Conservation (phyloP, 768 basidiomycete species). For the Trametes coccinea region DNA sequence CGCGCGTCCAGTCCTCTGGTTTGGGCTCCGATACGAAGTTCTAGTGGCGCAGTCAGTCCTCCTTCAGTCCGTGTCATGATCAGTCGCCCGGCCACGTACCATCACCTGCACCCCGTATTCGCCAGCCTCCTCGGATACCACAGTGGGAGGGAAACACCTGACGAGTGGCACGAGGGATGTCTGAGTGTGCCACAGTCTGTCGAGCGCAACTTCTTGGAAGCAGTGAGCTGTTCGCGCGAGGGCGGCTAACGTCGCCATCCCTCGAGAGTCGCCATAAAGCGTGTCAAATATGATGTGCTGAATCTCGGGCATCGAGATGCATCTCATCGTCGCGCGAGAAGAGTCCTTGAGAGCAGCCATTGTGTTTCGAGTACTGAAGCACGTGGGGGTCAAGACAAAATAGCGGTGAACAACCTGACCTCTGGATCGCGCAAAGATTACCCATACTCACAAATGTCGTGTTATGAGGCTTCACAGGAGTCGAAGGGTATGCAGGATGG, state of each 20-base stretch:
- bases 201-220: constrained; percentile 16
- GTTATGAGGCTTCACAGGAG: no score
- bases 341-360: neutral
- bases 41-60: neutral
- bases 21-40: neutral
- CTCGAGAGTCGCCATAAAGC: neutral
- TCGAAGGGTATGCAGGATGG: no score
- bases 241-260: neutral
- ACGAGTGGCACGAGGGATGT: constrained; percentile 5
- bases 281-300: constrained; percentile 10
- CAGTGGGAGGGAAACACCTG: constrained; percentile 9
- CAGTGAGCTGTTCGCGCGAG: constrained; percentile 14
- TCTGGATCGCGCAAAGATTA: no score
- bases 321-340: neutral
- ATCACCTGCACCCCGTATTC: neutral
- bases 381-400: no score
- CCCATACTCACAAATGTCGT: no score
- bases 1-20: constrained; percentile 13
- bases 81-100: neutral
- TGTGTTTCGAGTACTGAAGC: no score
- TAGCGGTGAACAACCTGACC: no score
- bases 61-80: no score
- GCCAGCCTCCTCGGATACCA: neutral
- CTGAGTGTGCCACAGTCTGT: constrained; percentile 15
- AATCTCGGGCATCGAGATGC: constrained; percentile 14